These are phyloP conservation scores for Periglandula ipomoeae DNA, from an alignment of 2,329 filamentous ascomycete species.

Conservation along the genomic window DNA sequence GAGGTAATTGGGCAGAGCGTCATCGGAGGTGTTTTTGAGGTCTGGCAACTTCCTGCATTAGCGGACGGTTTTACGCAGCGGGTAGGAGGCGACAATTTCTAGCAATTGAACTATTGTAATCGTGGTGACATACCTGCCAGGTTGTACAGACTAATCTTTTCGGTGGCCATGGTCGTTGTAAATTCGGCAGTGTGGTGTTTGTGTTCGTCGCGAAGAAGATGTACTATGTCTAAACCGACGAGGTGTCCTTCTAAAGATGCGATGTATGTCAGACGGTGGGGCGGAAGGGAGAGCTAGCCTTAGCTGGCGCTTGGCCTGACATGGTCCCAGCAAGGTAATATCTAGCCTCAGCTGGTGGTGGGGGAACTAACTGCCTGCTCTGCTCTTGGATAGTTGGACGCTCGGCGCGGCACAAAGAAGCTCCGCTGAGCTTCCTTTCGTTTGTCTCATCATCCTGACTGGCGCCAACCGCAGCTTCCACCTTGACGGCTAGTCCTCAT, in stretches of 20 bases:
- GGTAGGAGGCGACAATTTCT: neutral
- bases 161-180: slow-evolving; percentile 26
- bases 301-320: neutral
- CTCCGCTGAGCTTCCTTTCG: neutral
- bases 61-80: neutral
- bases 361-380: no score
- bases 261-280: neutral
- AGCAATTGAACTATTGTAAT: neutral
- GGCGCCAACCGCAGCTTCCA: neutral
- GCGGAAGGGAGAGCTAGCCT: slow-evolving; percentile 3
- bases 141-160: slow-evolving; percentile 59
- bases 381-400: no score
- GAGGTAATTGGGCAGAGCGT: slow-evolving; percentile 88
- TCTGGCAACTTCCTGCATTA: slow-evolving; percentile 41
- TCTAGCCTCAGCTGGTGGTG: no score
- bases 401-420: slow-evolving; percentile 1
- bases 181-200: neutral
- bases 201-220: neutral
- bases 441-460: neutral
- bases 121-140: slow-evolving; percentile 43
- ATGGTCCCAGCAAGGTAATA: no score
- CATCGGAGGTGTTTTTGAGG: slow-evolving; percentile 93
- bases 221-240: neutral
- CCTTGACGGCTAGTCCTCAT: neutral
- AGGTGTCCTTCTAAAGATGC: slow-evolving; percentile 4